Evolutionary conservation across 345 rosid genomes (phyloP).

Genomic region (Heritiera fomes): DNA sequence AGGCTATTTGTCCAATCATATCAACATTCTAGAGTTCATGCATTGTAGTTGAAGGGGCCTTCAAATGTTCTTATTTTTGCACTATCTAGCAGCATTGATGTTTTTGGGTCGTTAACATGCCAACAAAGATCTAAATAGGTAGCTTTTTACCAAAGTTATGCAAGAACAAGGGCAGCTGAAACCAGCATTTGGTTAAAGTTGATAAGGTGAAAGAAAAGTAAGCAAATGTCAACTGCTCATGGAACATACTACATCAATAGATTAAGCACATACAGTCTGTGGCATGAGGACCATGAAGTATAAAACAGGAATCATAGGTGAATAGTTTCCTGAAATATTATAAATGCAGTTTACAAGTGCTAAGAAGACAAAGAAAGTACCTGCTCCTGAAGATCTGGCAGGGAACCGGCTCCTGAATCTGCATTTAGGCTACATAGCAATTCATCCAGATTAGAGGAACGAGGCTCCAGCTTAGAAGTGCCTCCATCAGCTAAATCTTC

Average conservation of each 20-base stretch:
- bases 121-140: neutral
- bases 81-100: conserved; percentile 4
- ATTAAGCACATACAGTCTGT: neutral
- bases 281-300: neutral
- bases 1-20: neutral
- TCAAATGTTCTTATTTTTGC: neutral
- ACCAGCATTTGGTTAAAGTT: conserved; percentile 17
- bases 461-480: conserved; percentile 30
- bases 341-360: conserved; percentile 12
- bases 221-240: neutral
- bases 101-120: neutral
- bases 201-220: neutral
- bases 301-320: conserved; percentile 14
- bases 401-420: conserved; percentile 51
- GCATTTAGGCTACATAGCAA: conserved; percentile 41
- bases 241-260: conserved; percentile 1
- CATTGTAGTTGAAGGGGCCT: neutral
- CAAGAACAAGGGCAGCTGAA: neutral
- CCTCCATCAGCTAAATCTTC: conserved; percentile 33
- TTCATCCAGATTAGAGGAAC: conserved; percentile 41
- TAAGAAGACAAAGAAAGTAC: conserved; percentile 35
- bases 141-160: neutral
- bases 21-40: conserved; percentile 2
- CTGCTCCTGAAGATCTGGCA: conserved; percentile 90
- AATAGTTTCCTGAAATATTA: conserved; percentile 11